Evolutionary conservation across 2,329 filamentous ascomycete genomes (phyloP).

Genomic region (Ilyonectria destructans): DNA sequence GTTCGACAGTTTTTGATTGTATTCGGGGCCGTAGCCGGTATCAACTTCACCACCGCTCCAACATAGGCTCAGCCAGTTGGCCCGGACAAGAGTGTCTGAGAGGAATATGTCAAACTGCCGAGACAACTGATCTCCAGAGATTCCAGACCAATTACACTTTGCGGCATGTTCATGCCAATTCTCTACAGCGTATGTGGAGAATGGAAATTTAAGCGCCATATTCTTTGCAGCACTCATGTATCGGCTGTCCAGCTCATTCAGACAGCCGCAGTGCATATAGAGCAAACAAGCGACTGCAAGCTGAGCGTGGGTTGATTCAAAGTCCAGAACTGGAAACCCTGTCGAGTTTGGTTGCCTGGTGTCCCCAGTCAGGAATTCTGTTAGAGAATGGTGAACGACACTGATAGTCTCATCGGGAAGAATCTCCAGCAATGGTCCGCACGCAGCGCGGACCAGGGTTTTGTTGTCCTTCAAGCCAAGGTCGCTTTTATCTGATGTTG

Average conservation of each 20-base stretch:
- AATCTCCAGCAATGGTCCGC: slow-evolving; percentile 62
- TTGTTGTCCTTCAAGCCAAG: slow-evolving; percentile 51
- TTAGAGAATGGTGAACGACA: slow-evolving; percentile 65
- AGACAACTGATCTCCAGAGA: slow-evolving; percentile 3
- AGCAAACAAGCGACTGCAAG: slow-evolving; percentile 6
- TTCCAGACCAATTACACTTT: slow-evolving; percentile 22
- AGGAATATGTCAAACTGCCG: slow-evolving; percentile 27
- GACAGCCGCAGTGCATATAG: neutral
- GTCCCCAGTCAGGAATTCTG: slow-evolving; percentile 52
- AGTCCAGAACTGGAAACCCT: neutral
- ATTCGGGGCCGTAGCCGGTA: neutral
- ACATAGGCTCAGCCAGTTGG: slow-evolving; percentile 22
- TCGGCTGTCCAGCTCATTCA: neutral
- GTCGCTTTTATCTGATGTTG: slow-evolving; percentile 7
- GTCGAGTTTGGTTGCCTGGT: neutral
- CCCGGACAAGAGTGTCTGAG: neutral
- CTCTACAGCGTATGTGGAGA: slow-evolving; percentile 29
- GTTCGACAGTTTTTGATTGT: neutral
- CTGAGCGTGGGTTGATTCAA: slow-evolving; percentile 1
- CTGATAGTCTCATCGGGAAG: slow-evolving; percentile 61
- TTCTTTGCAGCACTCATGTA: neutral
- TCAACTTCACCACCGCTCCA: neutral
- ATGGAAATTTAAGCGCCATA: slow-evolving; percentile 26
- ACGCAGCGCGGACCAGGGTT: slow-evolving; percentile 55
- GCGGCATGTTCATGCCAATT: slow-evolving; percentile 34